Evolutionary conservation across 768 basidiomycete genomes (phyloP).

Genomic region (Sporobolomyces pararoseus): DNA sequence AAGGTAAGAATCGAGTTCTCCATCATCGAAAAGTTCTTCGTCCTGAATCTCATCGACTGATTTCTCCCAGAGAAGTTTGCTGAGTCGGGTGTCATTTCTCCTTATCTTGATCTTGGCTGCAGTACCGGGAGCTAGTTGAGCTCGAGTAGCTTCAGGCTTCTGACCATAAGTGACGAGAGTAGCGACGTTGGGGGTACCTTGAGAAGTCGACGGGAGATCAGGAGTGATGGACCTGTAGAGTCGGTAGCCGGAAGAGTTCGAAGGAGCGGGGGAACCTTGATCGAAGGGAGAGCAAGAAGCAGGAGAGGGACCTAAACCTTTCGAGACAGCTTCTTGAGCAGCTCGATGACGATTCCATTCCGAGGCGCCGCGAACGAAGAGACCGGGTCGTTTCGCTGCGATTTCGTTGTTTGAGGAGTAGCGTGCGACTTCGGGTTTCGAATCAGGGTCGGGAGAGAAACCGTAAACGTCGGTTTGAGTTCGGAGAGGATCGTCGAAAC

Average conservation of each 20-base stretch:
- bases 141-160: neutral
- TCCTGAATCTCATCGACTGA: conserved; percentile 6
- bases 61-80: conserved; percentile 16
- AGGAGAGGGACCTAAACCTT: neutral
- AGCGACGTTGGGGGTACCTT: no score
- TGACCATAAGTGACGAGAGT: conserved; percentile 6
- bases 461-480: neutral
- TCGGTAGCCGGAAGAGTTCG: neutral
- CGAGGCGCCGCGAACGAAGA: neutral
- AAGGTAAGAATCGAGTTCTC: conserved; percentile 33
- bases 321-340: conserved; percentile 1
- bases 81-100: conserved; percentile 17
- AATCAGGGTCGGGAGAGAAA: neutral
- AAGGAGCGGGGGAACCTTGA: neutral
- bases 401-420: neutral
- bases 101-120: no score
- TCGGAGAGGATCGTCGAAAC: neutral
- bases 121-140: neutral
- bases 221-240: neutral
- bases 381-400: neutral
- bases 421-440: neutral
- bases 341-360: conserved; percentile 6
- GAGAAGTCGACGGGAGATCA: neutral
- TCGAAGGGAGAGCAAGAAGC: neutral
- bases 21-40: conserved; percentile 32